Percentiles rank a stretch among this genome's conserved stretches.
Conservation (phyloP, 2,329 filamentous ascomycete species). For the Aspergillus aculeatinus region DNA sequence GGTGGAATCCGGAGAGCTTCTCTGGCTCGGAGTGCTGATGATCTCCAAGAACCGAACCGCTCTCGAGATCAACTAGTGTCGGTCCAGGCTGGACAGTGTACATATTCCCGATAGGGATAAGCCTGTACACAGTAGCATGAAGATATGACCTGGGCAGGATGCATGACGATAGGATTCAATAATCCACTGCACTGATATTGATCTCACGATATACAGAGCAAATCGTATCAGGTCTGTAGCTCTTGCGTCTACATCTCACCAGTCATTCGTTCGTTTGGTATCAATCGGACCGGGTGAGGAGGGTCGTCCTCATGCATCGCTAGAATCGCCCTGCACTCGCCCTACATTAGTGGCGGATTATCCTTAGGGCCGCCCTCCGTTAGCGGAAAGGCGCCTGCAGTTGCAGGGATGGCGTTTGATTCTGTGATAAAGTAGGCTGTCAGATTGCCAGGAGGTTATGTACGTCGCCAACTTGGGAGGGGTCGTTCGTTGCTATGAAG, state of each 20-base stretch:
- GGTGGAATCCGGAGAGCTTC: conserved; percentile 5
- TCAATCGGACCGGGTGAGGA: not conserved
- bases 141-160: not conserved
- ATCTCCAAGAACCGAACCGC: conserved; percentile 9
- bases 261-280: not conserved
- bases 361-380: not conserved
- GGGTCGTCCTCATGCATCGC: not conserved
- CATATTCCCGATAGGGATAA: conserved; percentile 3
- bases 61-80: conserved; percentile 2
- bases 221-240: not conserved
- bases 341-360: conserved; percentile 6
- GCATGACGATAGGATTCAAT: conserved; percentile 2
- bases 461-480: not conserved
- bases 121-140: not conserved
- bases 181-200: not conserved
- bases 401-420: not conserved
- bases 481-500: not conserved
- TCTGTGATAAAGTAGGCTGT: not conserved
- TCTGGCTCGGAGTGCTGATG: conserved; percentile 12
- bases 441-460: not conserved
- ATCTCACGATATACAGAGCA: not conserved
- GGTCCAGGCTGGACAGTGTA: conserved; percentile 5
- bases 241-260: not conserved
- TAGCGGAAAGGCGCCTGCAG: conserved; percentile 3
- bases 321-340: not conserved